Conservation (phyloP, 2,329 filamentous ascomycete genomes). For the Rugonectria rugulosa region DNA sequence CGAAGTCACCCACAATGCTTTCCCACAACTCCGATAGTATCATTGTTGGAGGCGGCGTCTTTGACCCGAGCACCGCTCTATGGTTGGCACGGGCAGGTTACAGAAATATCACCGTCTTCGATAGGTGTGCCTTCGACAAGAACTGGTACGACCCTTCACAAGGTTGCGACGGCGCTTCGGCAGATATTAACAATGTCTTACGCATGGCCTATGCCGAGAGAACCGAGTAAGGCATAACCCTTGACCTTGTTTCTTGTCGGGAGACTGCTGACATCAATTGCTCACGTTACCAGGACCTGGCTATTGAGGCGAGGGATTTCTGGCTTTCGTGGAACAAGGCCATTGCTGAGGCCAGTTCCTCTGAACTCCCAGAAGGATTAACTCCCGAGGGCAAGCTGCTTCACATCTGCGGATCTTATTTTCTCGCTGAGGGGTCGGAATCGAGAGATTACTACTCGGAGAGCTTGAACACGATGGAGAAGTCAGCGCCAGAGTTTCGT, state of each 20-base stretch:
- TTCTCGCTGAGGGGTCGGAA: neutral
- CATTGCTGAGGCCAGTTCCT: neutral
- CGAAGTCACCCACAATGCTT: slow-evolving; percentile 1
- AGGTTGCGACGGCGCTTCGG: slow-evolving; percentile 28
- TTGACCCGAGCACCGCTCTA: slow-evolving; percentile 23
- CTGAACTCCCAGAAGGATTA: neutral
- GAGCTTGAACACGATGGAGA: slow-evolving; percentile 1
- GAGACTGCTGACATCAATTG: neutral
- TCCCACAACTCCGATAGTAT: slow-evolving; percentile 8
- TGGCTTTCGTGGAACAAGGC: slow-evolving; percentile 40
- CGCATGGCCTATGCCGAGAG: slow-evolving; percentile 24
- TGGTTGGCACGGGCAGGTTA: slow-evolving; percentile 27
- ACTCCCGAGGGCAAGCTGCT: slow-evolving; percentile 5
- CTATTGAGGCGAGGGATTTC: slow-evolving; percentile 41
- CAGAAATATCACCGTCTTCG: slow-evolving; percentile 26
- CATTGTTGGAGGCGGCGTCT: slow-evolving; percentile 23
- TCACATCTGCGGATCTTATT: neutral
- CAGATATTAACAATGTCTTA: slow-evolving; percentile 30
- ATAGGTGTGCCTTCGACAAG: slow-evolving; percentile 22
- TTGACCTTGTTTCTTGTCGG: neutral
- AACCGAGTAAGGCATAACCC: neutral
- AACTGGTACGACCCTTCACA: slow-evolving; percentile 22
- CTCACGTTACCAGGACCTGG: slow-evolving; percentile 34
- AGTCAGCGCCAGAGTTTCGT: slow-evolving; percentile 3
- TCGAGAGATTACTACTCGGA: neutral